phyloP scores from a whole-genome alignment of 2,329 filamentous ascomycete species.

The Seiridium unicorne region DNA sequence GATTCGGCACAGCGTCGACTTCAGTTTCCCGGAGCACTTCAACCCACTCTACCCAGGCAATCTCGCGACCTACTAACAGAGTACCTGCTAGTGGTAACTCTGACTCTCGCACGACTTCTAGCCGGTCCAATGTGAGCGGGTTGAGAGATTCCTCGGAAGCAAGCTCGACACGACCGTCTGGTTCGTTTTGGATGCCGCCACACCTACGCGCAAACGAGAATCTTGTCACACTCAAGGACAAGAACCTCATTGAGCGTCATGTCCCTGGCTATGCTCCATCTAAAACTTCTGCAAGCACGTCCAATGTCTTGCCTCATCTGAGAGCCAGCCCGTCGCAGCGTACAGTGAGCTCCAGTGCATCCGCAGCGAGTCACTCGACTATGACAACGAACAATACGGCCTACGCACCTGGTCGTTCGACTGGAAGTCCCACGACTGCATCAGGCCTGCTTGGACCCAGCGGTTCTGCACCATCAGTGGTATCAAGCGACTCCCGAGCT shows the following conservation, averaged over 20 bases:
- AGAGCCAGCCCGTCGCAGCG: not conserved
- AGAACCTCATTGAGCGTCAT: not conserved
- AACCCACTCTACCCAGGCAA: not conserved
- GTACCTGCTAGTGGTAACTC: no score
- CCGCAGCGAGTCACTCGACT: no score
- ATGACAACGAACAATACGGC: no score
- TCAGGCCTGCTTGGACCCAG: not conserved
- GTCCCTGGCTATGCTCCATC: not conserved
- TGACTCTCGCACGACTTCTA: no score
- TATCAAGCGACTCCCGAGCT: slow-evolving; percentile 2
- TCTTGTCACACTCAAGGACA: not conserved
- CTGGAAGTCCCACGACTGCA: not conserved
- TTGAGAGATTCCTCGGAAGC: not conserved
- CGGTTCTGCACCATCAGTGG: not conserved
- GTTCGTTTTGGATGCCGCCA: not conserved
- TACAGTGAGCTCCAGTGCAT: not conserved
- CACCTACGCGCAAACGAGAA: not conserved
- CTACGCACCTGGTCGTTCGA: no score
- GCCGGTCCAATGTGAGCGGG: no score
- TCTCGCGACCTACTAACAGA: no score
- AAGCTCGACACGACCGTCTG: not conserved
- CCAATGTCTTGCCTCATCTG: not conserved
- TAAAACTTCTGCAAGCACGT: not conserved
- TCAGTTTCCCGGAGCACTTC: not conserved
- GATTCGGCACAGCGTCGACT: not conserved